Evolutionary conservation across 2,329 filamentous ascomycete species (phyloP), one percentile per base, ranked within the genome.

Genomic region (Xylaria arbuscula): DNA sequence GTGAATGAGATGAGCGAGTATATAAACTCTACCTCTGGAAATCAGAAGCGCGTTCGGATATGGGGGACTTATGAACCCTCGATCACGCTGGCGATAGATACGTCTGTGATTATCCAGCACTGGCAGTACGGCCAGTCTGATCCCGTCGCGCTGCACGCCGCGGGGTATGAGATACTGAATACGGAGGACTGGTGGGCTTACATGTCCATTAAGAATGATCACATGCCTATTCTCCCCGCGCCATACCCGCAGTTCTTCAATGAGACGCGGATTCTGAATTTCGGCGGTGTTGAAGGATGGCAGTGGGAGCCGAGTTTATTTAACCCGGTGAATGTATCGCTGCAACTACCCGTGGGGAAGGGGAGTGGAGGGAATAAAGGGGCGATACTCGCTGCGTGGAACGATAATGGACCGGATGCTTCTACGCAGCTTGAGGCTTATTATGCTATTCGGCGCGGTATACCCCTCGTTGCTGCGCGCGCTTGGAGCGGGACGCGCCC

Each of bases 181-280:
- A 83, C 82, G 0, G 78, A 85, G 51, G 83, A 85, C 69, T 84
- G 82, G 82, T 85, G 83, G 85, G 84, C 83, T 0, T 87, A 88
- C 70, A 85, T 87, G 80, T 83, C 81, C 5, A 72, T 88, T 61
- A 87, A 87, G 67, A 87, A 86, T 67, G 82, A 85, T 67, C 83
- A 84, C 69, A 81, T 74, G 59, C 83, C 83, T 1, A 84, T 84
- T 42, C 64, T 81, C 0, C 83, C 83, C 0, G 82, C 81, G 0
- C 78, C 80, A 3, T 85, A 85, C 57, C 81, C 83, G 0, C 83
- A 84, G 53, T 83, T 83, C 68, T 84, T 82, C 74, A 83, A 84
- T 67, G 76, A 78, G 56, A 77, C 77, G n/a, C 78, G 83, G 0
- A 78, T 83, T 0, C 68, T 84, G 60, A 79, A 82, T 68, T 87